These are phyloP conservation scores for Tetragonia tetragonoides DNA, from an alignment of 148 eudicot species.

Conservation along the genomic window DNA sequence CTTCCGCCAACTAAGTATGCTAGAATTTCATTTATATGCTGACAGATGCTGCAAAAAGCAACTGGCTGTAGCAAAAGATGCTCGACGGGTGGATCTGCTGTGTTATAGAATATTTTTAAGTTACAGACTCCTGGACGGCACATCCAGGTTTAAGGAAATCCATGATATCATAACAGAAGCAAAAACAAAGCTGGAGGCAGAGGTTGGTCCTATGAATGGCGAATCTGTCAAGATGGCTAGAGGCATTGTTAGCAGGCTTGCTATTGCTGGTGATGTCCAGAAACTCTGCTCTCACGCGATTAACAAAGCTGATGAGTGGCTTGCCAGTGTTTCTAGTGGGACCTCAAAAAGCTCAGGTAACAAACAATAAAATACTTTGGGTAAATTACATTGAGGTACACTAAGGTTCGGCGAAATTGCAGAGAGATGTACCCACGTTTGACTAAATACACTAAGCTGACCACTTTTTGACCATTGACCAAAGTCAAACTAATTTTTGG, in stretches of 20 bases:
- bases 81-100: conserved; percentile 78
- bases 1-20: conserved; percentile 12
- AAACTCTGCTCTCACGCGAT: conserved; percentile 76
- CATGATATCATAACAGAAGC: conserved; percentile 69
- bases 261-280: conserved; percentile 71
- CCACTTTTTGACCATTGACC: too few species aligned
- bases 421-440: too few species aligned
- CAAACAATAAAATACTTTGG: neutral
- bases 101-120: conserved; percentile 73
- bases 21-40: conserved; percentile 10
- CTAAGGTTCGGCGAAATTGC: too few species aligned
- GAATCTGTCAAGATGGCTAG: conserved; percentile 66
- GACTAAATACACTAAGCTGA: too few species aligned
- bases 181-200: conserved; percentile 65
- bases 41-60: conserved; percentile 92
- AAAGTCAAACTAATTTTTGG: too few species aligned
- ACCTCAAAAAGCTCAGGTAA: conserved; percentile 46
- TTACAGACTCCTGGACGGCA: conserved; percentile 73
- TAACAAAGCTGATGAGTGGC: conserved; percentile 74
- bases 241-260: conserved; percentile 78
- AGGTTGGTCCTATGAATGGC: conserved; percentile 77
- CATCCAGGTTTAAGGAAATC: conserved; percentile 68
- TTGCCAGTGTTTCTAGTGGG: conserved; percentile 37
- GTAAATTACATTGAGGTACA: too few species aligned
- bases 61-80: conserved; percentile 71